Conservation (phyloP, 2,329 filamentous ascomycete genomes). For the Pseudogymnoascus sp. region DNA sequence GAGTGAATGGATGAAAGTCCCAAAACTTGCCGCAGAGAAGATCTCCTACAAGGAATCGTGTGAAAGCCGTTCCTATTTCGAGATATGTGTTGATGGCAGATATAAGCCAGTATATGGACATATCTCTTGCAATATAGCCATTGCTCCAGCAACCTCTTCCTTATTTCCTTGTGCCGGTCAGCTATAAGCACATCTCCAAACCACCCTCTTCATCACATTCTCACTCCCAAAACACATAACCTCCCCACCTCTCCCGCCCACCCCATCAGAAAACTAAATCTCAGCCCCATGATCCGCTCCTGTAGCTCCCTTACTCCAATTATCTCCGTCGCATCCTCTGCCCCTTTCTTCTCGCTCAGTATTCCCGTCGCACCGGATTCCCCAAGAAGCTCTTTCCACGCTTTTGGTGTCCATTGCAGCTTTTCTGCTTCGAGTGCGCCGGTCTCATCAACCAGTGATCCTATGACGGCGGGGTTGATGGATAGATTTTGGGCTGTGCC, state of each 20-base stretch:
- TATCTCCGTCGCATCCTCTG: slow-evolving; percentile 19
- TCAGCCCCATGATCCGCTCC: slow-evolving; percentile 41
- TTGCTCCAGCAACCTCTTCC: background rate
- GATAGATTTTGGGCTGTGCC: slow-evolving; percentile 22
- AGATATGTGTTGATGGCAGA: background rate
- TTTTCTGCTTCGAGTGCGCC: slow-evolving; percentile 43
- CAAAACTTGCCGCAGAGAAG: background rate
- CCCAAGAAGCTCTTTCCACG: slow-evolving; percentile 45
- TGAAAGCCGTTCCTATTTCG: background rate
- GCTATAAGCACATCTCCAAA: background rate
- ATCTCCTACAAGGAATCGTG: background rate
- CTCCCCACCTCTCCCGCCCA: slow-evolving; percentile 37
- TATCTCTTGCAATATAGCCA: background rate
- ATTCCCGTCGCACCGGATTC: slow-evolving; percentile 30
- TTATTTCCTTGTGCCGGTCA: background rate
- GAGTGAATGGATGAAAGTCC: background rate
- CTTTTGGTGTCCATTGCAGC: slow-evolving; percentile 43
- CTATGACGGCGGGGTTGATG: slow-evolving; percentile 36
- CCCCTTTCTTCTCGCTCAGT: slow-evolving; percentile 22
- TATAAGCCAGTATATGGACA: background rate
- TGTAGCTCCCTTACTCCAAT: slow-evolving; percentile 42
- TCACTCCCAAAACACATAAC: slow-evolving; percentile 36
- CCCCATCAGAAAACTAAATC: slow-evolving; percentile 48
- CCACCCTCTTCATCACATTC: slow-evolving; percentile 26
- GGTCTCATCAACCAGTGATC: slow-evolving; percentile 44